Base-by-base conservation (phyloP, 1,284 basidiomycete species). In the Malassezia globosa region DNA sequence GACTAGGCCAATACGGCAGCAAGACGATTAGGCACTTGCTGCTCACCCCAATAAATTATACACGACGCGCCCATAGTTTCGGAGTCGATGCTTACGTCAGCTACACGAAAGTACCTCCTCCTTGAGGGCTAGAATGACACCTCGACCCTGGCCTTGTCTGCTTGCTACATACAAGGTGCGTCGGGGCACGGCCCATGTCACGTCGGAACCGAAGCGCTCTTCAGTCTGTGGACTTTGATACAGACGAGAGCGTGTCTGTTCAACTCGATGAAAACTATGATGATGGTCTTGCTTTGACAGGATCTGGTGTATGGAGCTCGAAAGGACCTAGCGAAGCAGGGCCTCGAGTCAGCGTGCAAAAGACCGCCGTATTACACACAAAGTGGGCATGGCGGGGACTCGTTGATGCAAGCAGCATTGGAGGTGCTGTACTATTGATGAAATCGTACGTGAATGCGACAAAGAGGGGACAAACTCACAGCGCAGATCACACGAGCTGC, bases 251-350 rank as follows among this genome's bases (percentile, higher is more conserved):
- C 24, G 47, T 56, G 13, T 37, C 37, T 22, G 40, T 41, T 13
- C 46, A 58, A 34, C 54, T 68, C n/a, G 62, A 64, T 24, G 66
- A 66, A 37, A 37, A 60, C 13, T 69, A 69, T 49, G 63, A 67
- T 38, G 46, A 55, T 1, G 64, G 63, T 14, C 56, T 63, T 10
- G 45, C 56, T 7, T 57, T 56, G 48, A 51, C 57, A 4, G 40
- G 49, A 11, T 37, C 48, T 1, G 47, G 53, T 14, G 43, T 59
- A 0, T 69, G 66, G 66, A 61, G 58, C 27, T 61, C 65, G 16
- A 64, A 61, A 42, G 66, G 64, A 4, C 66, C 66, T 4, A 60
- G 55, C 10, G 35, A 56, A 25, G 48, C 55, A 2, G 16, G 11
- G 29, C 58, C 63, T 2, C 46, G 58, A 10, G 39, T 64, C 25